A percentile compares a stretch with the other conserved stretches of the same genome.
phyloP scores from a whole-genome alignment of 129 eudicot genomes.

The Flaveria robusta region DNA sequence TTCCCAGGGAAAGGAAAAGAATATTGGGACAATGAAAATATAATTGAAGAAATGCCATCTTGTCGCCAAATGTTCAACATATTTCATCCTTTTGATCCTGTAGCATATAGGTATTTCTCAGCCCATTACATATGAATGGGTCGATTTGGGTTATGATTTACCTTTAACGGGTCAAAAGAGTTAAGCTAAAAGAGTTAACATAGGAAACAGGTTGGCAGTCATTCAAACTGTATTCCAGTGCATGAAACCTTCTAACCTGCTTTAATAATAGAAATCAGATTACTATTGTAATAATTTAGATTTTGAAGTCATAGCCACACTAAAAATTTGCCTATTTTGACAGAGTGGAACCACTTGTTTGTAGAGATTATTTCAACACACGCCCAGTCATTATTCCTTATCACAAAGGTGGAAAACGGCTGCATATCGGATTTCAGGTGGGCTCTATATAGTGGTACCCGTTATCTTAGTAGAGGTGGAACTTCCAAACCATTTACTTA shows the following conservation, averaged over 20 bases:
- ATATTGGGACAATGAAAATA: conserved; percentile 82
- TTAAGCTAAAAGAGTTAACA: background rate
- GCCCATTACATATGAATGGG: background rate
- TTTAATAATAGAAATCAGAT: background rate
- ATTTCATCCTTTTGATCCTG: conserved; percentile 99
- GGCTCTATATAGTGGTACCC: conserved; percentile 21
- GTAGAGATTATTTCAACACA: conserved; percentile 62
- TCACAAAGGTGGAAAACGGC: conserved; percentile 94
- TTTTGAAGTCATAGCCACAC: background rate
- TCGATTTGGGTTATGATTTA: background rate
- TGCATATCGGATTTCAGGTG: conserved; percentile 87
- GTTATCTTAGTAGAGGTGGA: background rate
- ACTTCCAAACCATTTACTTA: conserved; percentile 3
- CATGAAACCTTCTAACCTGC: background rate
- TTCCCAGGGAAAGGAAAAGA: conserved; percentile 69
- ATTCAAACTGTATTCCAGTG: background rate
- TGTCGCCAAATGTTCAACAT: conserved; percentile 87
- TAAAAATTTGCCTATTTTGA: background rate
- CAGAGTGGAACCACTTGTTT: conserved; percentile 89
- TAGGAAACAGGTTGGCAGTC: background rate
- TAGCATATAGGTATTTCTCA: conserved; percentile 72
- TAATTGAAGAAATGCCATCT: conserved; percentile 91
- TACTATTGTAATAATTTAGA: background rate
- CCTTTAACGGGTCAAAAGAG: conserved; percentile 2
- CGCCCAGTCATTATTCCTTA: conserved; percentile 91